Conservation (phyloP, 257 asterid genomes). For the Plantago ovata region DNA sequence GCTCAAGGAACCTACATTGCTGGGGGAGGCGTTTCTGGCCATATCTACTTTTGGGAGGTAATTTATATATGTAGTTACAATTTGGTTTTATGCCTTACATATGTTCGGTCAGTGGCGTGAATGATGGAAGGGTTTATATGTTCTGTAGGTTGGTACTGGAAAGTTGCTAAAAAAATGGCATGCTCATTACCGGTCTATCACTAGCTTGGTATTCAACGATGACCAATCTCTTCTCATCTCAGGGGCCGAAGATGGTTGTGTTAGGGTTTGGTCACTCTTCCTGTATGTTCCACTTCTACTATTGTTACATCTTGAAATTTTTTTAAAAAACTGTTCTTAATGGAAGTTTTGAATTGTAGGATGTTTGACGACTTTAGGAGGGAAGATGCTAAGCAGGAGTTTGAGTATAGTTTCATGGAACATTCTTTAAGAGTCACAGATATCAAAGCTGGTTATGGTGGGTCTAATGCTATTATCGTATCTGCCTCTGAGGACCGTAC, state of each 20-base stretch:
- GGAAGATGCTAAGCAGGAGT: conserved; percentile 49
- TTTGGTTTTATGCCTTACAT: too few species aligned
- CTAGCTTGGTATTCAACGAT: conserved; percentile 67
- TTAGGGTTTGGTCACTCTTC: conserved; percentile 96
- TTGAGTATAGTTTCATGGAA: conserved; percentile 70
- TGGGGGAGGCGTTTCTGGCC: conserved; percentile 85
- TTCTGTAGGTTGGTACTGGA: conserved; percentile 66
- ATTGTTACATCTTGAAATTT: background rate
- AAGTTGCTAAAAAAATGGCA: conserved; percentile 89
- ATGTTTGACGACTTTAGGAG: conserved; percentile 68
- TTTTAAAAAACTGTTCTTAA: background rate
- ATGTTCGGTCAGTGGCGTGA: too few species aligned
- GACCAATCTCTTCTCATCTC: conserved; percentile 88
- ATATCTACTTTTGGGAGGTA: conserved; percentile 93
- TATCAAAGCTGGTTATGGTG: conserved; percentile 67
- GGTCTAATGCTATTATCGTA: conserved; percentile 70
- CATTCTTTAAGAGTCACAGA: conserved; percentile 84
- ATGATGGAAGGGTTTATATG: too few species aligned
- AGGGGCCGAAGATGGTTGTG: conserved; percentile 88
- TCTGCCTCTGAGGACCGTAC: conserved; percentile 95
- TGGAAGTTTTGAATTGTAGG: conserved; percentile 34
- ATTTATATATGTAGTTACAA: conserved; percentile 2
- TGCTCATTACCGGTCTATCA: conserved; percentile 81
- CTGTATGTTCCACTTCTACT: conserved; percentile 40
- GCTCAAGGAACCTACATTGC: conserved; percentile 73